Percentiles rank a stretch among this genome's conserved stretches.
Conservation (phyloP, 768 basidiomycete species). For the Boletus insuetus region DNA sequence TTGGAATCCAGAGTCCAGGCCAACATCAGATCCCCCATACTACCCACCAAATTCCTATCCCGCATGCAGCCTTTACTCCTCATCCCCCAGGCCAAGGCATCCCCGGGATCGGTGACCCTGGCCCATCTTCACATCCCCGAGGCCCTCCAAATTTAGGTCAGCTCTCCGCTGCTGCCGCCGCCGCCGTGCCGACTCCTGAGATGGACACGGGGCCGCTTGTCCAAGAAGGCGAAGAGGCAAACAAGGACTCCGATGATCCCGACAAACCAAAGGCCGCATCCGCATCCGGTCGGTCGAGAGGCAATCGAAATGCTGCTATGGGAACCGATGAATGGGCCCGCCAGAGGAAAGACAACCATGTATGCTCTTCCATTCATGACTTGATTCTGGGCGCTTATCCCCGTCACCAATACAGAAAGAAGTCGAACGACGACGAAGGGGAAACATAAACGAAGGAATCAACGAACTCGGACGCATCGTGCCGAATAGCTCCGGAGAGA, state of each 20-base stretch:
- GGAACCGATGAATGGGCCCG: slow-evolving; percentile 77
- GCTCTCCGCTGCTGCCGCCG: slow-evolving; percentile 43
- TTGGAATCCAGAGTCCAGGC: slow-evolving; percentile 25
- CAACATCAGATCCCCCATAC: slow-evolving; percentile 32
- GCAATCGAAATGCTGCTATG: slow-evolving; percentile 58
- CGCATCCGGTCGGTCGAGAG: slow-evolving; percentile 41
- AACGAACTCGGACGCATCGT: slow-evolving; percentile 87
- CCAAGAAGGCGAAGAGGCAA: slow-evolving; percentile 19
- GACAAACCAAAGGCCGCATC: slow-evolving; percentile 28
- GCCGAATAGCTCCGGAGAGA: slow-evolving; percentile 83
- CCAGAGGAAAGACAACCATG: slow-evolving; percentile 81
- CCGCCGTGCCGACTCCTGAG: slow-evolving; percentile 43
- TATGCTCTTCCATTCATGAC: slow-evolving; percentile 32
- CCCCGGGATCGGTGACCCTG: slow-evolving; percentile 60
- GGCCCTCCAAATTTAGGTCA: slow-evolving; percentile 66
- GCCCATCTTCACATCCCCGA: slow-evolving; percentile 69
- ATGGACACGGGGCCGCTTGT: slow-evolving; percentile 16
- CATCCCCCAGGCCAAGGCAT: slow-evolving; percentile 36
- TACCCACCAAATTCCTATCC: slow-evolving; percentile 31
- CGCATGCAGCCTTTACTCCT: slow-evolving; percentile 35
- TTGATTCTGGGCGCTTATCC: background rate
- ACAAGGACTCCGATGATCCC: slow-evolving; percentile 28
- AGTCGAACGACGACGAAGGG: slow-evolving; percentile 91
- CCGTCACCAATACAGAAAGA: slow-evolving; percentile 71
- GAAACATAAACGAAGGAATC: slow-evolving; percentile 96